Conservation (phyloP, 2,329 filamentous ascomycete genomes). For the Kalmusia sp. region DNA sequence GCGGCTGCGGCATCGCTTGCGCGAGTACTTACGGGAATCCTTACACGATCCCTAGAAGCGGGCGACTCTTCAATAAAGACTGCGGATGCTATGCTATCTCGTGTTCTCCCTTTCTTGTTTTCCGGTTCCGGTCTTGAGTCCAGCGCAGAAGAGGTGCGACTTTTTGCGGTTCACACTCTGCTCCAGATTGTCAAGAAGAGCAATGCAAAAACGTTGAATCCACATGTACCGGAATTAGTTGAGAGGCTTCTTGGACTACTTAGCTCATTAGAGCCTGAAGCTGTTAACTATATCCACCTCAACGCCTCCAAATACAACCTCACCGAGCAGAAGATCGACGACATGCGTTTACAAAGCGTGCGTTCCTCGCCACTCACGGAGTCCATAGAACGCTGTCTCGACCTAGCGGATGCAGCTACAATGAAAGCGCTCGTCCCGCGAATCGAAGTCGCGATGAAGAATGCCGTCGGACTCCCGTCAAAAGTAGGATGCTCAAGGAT, state of each 20-base stretch:
- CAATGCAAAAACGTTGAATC: constrained; percentile 74
- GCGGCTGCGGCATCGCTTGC: constrained; percentile 82
- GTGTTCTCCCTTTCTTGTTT: constrained; percentile 88
- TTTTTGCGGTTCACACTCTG: constrained; percentile 80
- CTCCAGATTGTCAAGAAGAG: constrained; percentile 90
- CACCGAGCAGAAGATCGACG: constrained; percentile 89
- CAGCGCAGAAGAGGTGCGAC: constrained; percentile 83
- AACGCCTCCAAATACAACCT: constrained; percentile 84
- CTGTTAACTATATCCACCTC: constrained; percentile 90
- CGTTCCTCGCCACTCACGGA: constrained; percentile 89
- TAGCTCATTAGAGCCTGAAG: constrained; percentile 87
- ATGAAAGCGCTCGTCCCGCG: constrained; percentile 76
- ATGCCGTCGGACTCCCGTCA: constrained; percentile 86
- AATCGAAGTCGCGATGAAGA: constrained; percentile 81
- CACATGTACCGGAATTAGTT: constrained; percentile 82
- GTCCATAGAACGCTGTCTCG: constrained; percentile 86
- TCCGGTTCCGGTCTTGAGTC: constrained; percentile 90
- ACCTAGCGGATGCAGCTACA: constrained; percentile 78
- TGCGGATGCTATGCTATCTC: constrained; percentile 79
- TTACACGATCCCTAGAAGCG: constrained; percentile 85
- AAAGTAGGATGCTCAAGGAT: constrained; percentile 91
- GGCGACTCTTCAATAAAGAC: constrained; percentile 71
- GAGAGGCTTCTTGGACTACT: constrained; percentile 81
- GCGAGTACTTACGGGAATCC: constrained; percentile 80
- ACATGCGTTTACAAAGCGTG: constrained; percentile 80